phyloP scores from a whole-genome alignment of 176 grass and related monocot species.

The Echinochloa phyllopogon region DNA sequence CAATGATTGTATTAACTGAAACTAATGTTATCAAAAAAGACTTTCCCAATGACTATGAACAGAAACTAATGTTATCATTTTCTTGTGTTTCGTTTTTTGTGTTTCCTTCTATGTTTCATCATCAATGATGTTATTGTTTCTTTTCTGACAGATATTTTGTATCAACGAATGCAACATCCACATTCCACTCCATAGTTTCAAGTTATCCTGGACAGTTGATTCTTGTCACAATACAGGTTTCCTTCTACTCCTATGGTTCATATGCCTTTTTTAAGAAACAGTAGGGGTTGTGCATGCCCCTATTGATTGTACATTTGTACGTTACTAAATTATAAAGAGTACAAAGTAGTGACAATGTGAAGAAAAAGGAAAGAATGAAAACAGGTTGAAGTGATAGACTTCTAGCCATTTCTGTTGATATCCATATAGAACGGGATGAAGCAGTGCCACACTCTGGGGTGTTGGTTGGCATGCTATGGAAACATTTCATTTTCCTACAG shows the following conservation, averaged over 20 bases:
- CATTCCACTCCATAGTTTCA: conserved; percentile 83
- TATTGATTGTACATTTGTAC: conserved; percentile 9
- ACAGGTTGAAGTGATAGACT: not conserved
- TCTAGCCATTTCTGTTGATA: not conserved
- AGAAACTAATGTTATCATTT: not conserved
- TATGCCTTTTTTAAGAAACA: not conserved
- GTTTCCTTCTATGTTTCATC: conserved; percentile 40
- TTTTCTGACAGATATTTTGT: conserved; percentile 73
- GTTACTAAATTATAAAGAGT: not conserved
- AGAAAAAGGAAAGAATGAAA: not conserved
- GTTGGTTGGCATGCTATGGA: not conserved
- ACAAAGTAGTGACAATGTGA: not conserved
- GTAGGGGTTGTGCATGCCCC: not conserved
- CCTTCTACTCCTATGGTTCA: conserved; percentile 22
- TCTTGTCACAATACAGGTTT: conserved; percentile 87
- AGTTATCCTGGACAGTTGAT: conserved; percentile 78
- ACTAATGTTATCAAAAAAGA: not conserved
- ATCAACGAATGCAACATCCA: conserved; percentile 90
- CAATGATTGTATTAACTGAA: not conserved
- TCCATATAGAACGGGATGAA: not conserved
- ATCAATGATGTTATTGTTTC: not conserved
- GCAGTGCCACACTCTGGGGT: not conserved
- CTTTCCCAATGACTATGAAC: not conserved
- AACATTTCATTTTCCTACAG: not conserved
- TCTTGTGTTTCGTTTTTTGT: not conserved